Conservation (phyloP, 331 rosid species). For the Quercus lobata region DNA sequence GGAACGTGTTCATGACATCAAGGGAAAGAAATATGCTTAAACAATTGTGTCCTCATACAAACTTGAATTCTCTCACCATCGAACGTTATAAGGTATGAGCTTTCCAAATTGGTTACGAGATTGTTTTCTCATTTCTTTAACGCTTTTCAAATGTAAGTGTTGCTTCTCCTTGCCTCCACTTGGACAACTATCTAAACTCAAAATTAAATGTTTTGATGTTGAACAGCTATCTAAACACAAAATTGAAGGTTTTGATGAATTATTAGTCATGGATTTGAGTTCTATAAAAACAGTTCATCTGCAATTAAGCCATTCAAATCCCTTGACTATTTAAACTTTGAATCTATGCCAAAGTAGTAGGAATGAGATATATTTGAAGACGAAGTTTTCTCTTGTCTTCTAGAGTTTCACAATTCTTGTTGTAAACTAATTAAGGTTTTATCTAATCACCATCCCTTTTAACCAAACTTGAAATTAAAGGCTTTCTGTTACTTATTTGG, state of each 20-base stretch:
- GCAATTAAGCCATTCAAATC: background rate
- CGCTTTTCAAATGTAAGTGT: background rate
- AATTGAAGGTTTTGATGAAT: background rate
- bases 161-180: background rate
- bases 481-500: background rate
- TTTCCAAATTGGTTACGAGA: background rate
- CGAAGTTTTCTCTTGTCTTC: conserved; percentile 2
- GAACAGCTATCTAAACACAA: no score
- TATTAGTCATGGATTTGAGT: background rate
- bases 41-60: background rate
- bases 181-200: conserved; percentile 7
- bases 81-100: background rate
- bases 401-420: background rate
- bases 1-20: background rate
- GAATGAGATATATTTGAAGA: background rate
- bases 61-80: background rate
- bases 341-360: background rate
- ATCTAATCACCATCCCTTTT: conserved; percentile 13
- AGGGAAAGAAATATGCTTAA: conserved; percentile 11
- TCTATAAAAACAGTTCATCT: background rate
- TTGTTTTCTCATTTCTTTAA: background rate
- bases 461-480: background rate
- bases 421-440: background rate
- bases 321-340: background rate
- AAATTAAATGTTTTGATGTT: background rate